phyloP scores from a whole-genome alignment of 768 basidiomycete genomes.

The Nidularia pulvinata region DNA sequence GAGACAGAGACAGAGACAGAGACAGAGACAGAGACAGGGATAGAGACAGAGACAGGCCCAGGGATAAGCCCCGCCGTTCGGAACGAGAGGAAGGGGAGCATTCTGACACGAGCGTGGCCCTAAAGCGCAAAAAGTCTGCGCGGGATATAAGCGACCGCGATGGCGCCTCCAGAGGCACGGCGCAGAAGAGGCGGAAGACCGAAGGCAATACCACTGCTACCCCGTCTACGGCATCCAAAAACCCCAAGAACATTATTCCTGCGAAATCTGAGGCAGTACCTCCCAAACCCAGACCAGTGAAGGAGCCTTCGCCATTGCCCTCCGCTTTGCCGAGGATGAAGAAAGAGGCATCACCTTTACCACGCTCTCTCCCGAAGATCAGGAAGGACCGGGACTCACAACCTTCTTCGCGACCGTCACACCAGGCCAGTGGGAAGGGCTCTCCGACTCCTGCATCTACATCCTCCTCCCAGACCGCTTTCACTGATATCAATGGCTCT shows the following conservation, averaged over 20 bases:
- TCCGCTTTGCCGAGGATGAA: constrained; percentile 28
- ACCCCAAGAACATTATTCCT: constrained; percentile 9
- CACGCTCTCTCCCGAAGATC: too few relatives aligned
- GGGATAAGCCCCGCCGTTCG: constrained; percentile 7
- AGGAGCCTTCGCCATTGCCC: constrained; percentile 9
- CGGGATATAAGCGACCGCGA: constrained; percentile 10
- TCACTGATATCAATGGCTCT: constrained; percentile 3
- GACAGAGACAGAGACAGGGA: constrained; percentile 5
- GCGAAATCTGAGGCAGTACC: constrained; percentile 29
- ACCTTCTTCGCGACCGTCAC: constrained; percentile 15
- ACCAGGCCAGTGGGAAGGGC: constrained; percentile 10
- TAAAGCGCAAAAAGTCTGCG: constrained; percentile 41
- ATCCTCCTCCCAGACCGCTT: constrained; percentile 10
- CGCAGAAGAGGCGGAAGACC: constrained; percentile 41
- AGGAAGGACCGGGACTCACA: too few relatives aligned
- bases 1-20: constrained; percentile 8
- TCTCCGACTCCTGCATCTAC: constrained; percentile 10
- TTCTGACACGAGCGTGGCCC: constrained; percentile 12
- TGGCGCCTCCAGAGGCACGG: constrained; percentile 5
- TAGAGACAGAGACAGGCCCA: constrained; percentile 4
- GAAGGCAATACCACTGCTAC: constrained; percentile 12
- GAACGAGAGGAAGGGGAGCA: constrained; percentile 21
- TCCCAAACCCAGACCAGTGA: neutral
- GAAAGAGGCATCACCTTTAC: constrained; percentile 29
- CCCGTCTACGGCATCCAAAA: neutral